phyloP scores from a whole-genome alignment of 352 stramenopile genomes.

The Phytophthora ramorum region DNA sequence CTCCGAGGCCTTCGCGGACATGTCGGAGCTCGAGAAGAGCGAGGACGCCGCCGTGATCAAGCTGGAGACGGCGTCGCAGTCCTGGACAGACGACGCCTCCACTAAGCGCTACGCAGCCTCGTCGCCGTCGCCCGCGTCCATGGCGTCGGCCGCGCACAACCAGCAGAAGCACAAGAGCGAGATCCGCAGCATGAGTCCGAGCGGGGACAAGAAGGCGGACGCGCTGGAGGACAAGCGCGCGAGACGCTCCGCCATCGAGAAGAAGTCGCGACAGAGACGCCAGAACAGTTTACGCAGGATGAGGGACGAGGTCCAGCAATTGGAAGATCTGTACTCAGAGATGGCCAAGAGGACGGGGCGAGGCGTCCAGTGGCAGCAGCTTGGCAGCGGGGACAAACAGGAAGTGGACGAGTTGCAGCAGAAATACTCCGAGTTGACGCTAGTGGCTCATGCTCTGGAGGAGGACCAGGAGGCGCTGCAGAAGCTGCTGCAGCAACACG shows the following conservation, averaged over 20 bases:
- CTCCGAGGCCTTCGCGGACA: slow-evolving; percentile 39
- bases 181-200: slow-evolving; percentile 36
- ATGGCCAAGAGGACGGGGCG: slow-evolving; percentile 35
- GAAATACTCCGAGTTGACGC: slow-evolving; percentile 48
- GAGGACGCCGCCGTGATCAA: slow-evolving; percentile 20
- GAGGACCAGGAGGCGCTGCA: slow-evolving; percentile 52
- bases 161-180: slow-evolving; percentile 41
- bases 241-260: slow-evolving; percentile 68
- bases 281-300: slow-evolving; percentile 44
- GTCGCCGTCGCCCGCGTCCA: slow-evolving; percentile 27
- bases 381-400: too few relatives aligned
- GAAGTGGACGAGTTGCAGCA: slow-evolving; percentile 20
- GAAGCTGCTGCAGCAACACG: slow-evolving; percentile 38
- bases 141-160: slow-evolving; percentile 46
- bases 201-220: slow-evolving; percentile 31
- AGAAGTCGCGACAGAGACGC: slow-evolving; percentile 53
- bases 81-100: too few relatives aligned
- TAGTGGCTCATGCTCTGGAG: slow-evolving; percentile 43
- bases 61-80: slow-evolving; percentile 17
- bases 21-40: slow-evolving; percentile 35
- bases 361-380: too few relatives aligned
- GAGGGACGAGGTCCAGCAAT: slow-evolving; percentile 55
- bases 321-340: slow-evolving; percentile 52
- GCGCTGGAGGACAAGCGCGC: slow-evolving; percentile 41
- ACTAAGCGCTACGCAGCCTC: not conserved